These are phyloP conservation scores for Daldinia childiae DNA, from an alignment of 495 filamentous ascomycete genomes.

Conservation along the genomic window DNA sequence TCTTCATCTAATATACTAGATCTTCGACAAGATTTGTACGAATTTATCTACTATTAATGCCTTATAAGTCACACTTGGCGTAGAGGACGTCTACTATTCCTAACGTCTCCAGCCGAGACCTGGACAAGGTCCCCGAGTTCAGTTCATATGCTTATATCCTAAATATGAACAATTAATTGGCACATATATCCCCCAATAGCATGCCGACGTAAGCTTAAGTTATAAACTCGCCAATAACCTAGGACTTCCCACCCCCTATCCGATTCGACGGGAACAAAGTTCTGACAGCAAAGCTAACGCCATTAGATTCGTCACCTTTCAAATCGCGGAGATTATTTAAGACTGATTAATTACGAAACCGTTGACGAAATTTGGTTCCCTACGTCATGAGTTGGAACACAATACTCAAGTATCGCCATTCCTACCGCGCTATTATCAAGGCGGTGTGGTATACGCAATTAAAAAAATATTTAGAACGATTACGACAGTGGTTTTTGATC, in stretches of 20 bases:
- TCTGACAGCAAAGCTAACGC: neutral
- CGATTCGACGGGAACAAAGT: constrained; percentile 4
- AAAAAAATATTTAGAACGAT: neutral
- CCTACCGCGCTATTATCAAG: neutral
- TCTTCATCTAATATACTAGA: neutral
- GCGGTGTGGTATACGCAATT: neutral
- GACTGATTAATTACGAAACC: neutral
- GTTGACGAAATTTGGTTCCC: neutral
- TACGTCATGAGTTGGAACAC: neutral
- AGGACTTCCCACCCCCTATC: neutral
- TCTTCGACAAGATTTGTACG: neutral
- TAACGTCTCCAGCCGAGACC: too few species aligned
- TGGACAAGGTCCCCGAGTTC: too few species aligned
- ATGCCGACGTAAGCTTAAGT: neutral
- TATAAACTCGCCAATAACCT: neutral
- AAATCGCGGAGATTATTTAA: neutral
- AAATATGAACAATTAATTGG: too few species aligned
- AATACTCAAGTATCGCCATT: neutral
- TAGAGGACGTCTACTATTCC: too few species aligned
- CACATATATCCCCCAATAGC: neutral
- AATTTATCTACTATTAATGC: neutral
- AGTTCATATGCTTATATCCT: too few species aligned
- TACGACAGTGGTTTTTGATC: neutral
- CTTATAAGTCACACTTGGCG: neutral
- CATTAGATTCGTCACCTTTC: neutral